Evolutionary conservation across 768 basidiomycete species (phyloP).

Genomic region (Solioccasus polychromus): DNA sequence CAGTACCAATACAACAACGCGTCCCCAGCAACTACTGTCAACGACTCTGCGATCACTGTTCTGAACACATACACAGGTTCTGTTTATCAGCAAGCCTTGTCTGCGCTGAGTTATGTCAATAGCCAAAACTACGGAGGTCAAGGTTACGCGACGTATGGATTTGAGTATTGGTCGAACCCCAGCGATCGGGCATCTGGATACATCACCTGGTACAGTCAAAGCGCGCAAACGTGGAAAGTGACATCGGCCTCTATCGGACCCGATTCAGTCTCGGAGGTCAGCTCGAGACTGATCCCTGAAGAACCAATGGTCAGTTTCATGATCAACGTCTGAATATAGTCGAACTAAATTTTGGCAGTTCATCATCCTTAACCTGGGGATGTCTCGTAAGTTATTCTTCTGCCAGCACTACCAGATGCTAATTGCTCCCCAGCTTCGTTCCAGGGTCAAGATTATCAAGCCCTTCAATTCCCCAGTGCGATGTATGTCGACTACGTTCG

Average conservation of each 20-base stretch:
- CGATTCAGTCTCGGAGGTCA: conserved; percentile 55
- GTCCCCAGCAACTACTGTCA: conserved; percentile 51
- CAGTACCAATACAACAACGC: conserved; percentile 59
- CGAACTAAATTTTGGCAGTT: conserved; percentile 44
- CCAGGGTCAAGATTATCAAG: conserved; percentile 66
- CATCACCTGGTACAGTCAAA: conserved; percentile 79
- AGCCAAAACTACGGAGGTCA: conserved; percentile 53
- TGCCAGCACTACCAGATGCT: not conserved
- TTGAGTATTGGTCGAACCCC: conserved; percentile 81
- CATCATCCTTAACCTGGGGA: conserved; percentile 82
- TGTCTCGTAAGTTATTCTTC: conserved; percentile 49
- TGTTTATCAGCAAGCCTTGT: conserved; percentile 70
- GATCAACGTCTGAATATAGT: not conserved
- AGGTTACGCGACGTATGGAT: conserved; percentile 62
- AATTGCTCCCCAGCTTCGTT: conserved; percentile 49
- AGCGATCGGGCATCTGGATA: conserved; percentile 63
- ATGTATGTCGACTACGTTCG: conserved; percentile 92
- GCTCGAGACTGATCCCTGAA: conserved; percentile 69
- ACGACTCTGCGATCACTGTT: conserved; percentile 46
- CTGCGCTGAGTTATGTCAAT: conserved; percentile 57
- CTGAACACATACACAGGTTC: conserved; percentile 73
- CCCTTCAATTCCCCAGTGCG: conserved; percentile 72
- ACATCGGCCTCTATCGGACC: conserved; percentile 65
- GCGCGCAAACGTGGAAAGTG: conserved; percentile 67
- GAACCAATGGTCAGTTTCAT: conserved; percentile 81